Base-by-base conservation (phyloP, 768 basidiomycete genomes). In the Serendipita sp. region DNA sequence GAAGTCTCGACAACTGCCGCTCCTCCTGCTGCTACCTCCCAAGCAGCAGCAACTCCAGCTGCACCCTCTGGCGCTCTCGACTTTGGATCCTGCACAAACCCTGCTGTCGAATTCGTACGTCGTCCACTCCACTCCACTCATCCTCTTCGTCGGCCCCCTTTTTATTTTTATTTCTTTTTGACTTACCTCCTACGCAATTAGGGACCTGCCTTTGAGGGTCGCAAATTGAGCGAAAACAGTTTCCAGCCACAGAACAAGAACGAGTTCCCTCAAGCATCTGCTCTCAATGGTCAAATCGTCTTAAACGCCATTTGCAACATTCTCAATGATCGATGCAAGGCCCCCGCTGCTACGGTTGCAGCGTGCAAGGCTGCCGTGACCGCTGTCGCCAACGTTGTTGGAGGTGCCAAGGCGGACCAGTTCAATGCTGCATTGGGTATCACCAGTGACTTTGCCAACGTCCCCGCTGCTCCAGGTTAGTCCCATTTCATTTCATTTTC, bases 351-450 rank as follows among this genome's bases (percentile, higher is more conserved):
- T 50, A 62, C 37, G 18, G 44, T 34, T 15, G 34, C 46, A 50
- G 13, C 23, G 16, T 27, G 44, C 62, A 50, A 31, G 2, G 5
- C n/a, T 5, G 48, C 48, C n/a, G 29, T 50, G 27, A 48, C 63
- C 2, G 65, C 63, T 36, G 48, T 27, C 44, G 43, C 64, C 44
- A 43, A 53, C 63, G 63, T 52, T 33, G 34, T 16, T 10, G 63
- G 64, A 10, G 83, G 83, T 67, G 77, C 73, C 10, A 80, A 82
- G 68, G 83, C 84, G 15, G 84, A 85, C 70, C 78, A 75, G 3
- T 86, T 84, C 77, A 85, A 86, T 72, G 75, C 74, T 16, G 78
- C 71, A 46, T 82, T 85, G 66, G 81, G 80, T 18, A 76, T 81
- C 65, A 72, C 53, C 3, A 83, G 83, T 55, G 71, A 80, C 71